phyloP scores from a whole-genome alignment of 2,329 filamentous ascomycete genomes.

The Colletotrichum sp. region DNA sequence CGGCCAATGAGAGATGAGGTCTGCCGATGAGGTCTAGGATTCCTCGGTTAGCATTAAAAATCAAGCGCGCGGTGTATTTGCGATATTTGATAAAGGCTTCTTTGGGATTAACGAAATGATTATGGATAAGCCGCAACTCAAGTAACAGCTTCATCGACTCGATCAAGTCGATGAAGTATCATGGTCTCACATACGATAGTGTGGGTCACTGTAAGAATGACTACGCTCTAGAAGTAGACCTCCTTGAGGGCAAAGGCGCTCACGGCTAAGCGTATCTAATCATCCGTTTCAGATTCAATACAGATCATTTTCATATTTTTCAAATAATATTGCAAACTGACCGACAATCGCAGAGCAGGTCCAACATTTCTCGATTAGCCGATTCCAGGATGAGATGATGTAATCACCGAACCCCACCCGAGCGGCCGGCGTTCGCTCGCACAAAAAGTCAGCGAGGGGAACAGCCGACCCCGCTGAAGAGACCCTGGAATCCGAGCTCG shows the following conservation, averaged over 20 bases:
- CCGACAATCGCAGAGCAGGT: neutral
- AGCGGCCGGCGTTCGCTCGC: neutral
- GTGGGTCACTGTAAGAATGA: neutral
- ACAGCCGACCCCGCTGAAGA: slow-evolving; percentile 10
- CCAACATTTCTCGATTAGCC: neutral
- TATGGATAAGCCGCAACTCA: neutral
- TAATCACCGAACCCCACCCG: slow-evolving; percentile 3
- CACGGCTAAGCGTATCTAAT: neutral
- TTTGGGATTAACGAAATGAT: neutral
- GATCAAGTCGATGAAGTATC: neutral
- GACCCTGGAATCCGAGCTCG: slow-evolving; percentile 7
- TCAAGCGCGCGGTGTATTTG: neutral
- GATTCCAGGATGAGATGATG: slow-evolving; percentile 15
- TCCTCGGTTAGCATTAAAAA: neutral
- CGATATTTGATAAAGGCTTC: neutral
- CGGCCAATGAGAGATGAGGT: neutral
- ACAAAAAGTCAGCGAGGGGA: neutral
- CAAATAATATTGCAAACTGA: neutral
- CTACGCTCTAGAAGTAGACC: neutral
- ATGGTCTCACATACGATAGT: neutral
- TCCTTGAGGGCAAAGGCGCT: neutral
- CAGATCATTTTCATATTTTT: neutral
- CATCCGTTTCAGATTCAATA: neutral
- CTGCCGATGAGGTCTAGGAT: neutral
- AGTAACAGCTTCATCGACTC: neutral